These are phyloP conservation scores for Fusarium sterilihyphosum DNA, from an alignment of 2,329 filamentous ascomycete genomes.

Conservation along the genomic window DNA sequence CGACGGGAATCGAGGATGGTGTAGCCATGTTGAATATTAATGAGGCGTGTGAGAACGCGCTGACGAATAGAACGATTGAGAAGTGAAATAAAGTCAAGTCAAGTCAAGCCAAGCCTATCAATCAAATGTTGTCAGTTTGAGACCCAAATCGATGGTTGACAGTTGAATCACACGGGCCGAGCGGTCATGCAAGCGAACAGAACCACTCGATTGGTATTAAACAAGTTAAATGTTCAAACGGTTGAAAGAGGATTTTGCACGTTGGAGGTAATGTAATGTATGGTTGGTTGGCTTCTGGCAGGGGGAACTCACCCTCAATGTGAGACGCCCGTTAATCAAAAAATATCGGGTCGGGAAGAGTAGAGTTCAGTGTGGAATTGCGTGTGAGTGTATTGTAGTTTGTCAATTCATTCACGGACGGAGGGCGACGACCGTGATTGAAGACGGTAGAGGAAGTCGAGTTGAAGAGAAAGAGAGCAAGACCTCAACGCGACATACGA, in stretches of 20 bases:
- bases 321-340: constrained; percentile 26
- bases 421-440: constrained; percentile 21
- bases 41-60: constrained; percentile 9
- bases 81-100: constrained; percentile 3
- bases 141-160: not conserved
- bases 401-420: constrained; percentile 25
- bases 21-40: constrained; percentile 47
- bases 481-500: constrained; percentile 36
- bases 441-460: constrained; percentile 11
- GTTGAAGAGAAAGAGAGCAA: constrained; percentile 14
- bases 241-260: constrained; percentile 4
- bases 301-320: constrained; percentile 34
- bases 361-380: not conserved
- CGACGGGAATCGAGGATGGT: constrained; percentile 43
- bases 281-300: not conserved
- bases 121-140: constrained; percentile 15
- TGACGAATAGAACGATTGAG: constrained; percentile 15
- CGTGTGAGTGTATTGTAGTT: not conserved
- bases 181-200: constrained; percentile 14
- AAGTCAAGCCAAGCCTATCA: constrained; percentile 17
- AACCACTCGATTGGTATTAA: constrained; percentile 12
- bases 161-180: constrained; percentile 3
- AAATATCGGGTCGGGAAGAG: constrained; percentile 11
- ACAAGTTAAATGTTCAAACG: constrained; percentile 7
- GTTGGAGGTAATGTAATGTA: constrained; percentile 6